Conservation (phyloP, 768 basidiomycete genomes). For the Trametopsis cervina region DNA sequence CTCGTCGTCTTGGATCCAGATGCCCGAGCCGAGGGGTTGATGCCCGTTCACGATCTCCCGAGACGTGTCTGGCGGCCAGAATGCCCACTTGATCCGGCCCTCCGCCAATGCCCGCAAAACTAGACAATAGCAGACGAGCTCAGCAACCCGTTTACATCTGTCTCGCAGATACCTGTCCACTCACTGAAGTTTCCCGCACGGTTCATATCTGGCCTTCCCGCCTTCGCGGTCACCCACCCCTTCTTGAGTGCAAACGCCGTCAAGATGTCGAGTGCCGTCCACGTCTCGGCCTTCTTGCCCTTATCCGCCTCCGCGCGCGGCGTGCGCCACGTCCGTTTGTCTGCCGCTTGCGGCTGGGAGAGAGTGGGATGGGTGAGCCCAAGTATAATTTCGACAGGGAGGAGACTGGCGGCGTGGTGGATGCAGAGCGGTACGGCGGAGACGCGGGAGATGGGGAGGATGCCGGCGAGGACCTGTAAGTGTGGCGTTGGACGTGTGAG, state of each 20-base stretch:
- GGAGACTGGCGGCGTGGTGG: conserved; percentile 53
- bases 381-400: conserved; percentile 75
- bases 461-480: conserved; percentile 55
- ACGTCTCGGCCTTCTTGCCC: conserved; percentile 26
- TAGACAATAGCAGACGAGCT: conserved; percentile 24
- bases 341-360: conserved; percentile 30
- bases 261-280: conserved; percentile 88
- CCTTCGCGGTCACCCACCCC: conserved; percentile 87
- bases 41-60: conserved; percentile 22
- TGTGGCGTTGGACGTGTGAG: not conserved
- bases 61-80: conserved; percentile 60
- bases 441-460: conserved; percentile 75
- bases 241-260: conserved; percentile 69
- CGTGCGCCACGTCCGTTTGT: conserved; percentile 77
- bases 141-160: conserved; percentile 1
- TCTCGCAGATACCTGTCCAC: too few species aligned
- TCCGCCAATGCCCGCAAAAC: conserved; percentile 83
- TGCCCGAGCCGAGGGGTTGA: conserved; percentile 33
- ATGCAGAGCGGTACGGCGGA: conserved; percentile 82
- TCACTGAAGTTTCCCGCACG: conserved; percentile 85
- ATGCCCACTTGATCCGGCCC: conserved; percentile 75
- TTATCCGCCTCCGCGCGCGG: conserved; percentile 15
- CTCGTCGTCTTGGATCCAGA: conserved; percentile 46
- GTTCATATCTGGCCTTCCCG: conserved; percentile 81
- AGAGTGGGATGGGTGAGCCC: conserved; percentile 46